Evolutionary conservation across 805 yeast species (phyloP).

Genomic region (Saturnispora kantuleensis): DNA sequence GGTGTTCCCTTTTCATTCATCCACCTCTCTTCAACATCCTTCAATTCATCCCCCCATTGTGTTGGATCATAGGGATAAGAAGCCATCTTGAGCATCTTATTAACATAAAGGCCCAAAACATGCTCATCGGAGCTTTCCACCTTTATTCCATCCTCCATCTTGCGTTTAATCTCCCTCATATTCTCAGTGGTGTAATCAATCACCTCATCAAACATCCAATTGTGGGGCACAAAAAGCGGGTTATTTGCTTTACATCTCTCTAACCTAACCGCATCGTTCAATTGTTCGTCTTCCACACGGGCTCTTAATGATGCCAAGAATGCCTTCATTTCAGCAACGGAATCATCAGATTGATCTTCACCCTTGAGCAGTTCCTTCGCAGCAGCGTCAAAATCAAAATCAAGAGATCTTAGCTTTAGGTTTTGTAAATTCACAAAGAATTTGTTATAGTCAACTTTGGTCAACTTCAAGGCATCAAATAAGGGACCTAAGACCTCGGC

Average conservation of each 20-base stretch:
- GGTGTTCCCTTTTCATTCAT: conserved; percentile 39
- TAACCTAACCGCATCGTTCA: conserved; percentile 31
- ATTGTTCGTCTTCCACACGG: conserved; percentile 27
- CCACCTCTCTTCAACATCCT: conserved; percentile 53
- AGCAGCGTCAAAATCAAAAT: conserved; percentile 24
- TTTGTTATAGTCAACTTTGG: conserved; percentile 69
- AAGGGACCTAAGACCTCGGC: conserved; percentile 46
- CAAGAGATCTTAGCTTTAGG: conserved; percentile 25
- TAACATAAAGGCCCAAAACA: conserved; percentile 29
- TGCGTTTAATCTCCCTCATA: neutral
- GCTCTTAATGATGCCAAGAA: conserved; percentile 47
- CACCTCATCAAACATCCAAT: conserved; percentile 82
- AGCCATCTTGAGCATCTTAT: conserved; percentile 62
- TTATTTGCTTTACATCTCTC: conserved; percentile 40
- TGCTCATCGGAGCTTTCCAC: neutral
- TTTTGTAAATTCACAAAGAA: conserved; percentile 62
- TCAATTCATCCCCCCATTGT: conserved; percentile 58
- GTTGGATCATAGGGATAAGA: conserved; percentile 59
- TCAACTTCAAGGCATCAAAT: conserved; percentile 47
- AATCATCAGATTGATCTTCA: conserved; percentile 16
- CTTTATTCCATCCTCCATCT: conserved; percentile 35
- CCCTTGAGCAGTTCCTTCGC: conserved; percentile 13
- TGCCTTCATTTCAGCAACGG: conserved; percentile 30
- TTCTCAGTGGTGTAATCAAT: conserved; percentile 36
- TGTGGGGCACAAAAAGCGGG: conserved; percentile 76